Evolutionary conservation across 257 asterid genomes (phyloP).

Genomic region (Solanum tarijense): DNA sequence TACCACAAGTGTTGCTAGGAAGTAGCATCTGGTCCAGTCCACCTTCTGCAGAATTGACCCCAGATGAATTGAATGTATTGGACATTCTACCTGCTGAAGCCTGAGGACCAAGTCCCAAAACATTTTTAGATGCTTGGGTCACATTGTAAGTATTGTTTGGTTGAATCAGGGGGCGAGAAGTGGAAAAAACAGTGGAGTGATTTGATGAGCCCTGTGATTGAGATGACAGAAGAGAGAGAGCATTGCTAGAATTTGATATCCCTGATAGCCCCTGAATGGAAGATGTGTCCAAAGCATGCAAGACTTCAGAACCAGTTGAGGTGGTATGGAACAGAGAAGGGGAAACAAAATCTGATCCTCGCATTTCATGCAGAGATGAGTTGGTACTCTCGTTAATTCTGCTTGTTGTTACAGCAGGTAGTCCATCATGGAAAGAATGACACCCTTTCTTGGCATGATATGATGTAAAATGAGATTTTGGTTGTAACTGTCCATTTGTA

Average conservation of each 20-base stretch:
- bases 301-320: constrained; percentile 11
- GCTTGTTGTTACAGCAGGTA: background rate
- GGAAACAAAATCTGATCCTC: constrained; percentile 7
- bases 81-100: constrained; percentile 11
- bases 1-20: constrained; percentile 5
- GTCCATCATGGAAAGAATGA: background rate
- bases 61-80: constrained; percentile 6
- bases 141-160: constrained; percentile 4
- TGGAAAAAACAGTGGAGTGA: constrained; percentile 6
- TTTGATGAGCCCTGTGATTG: constrained; percentile 14
- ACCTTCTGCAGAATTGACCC: constrained; percentile 13
- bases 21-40: constrained; percentile 22
- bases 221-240: constrained; percentile 55
- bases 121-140: constrained; percentile 12
- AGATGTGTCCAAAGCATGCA: constrained; percentile 15
- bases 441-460: constrained; percentile 4
- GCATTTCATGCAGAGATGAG: constrained; percentile 5
- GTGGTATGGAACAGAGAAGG: constrained; percentile 8
- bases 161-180: constrained; percentile 10
- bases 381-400: constrained; percentile 3
- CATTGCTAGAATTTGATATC: constrained; percentile 21
- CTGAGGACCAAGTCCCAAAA: constrained; percentile 14
- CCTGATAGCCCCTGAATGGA: constrained; percentile 19
- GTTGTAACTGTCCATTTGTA: background rate
- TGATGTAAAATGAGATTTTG: constrained; percentile 2